Percentiles rank a stretch among this genome's conserved stretches.
These are phyloP conservation scores for Neofusicoccum umdonicola DNA, from an alignment of 2,329 filamentous ascomycete species.

Conservation along the genomic window DNA sequence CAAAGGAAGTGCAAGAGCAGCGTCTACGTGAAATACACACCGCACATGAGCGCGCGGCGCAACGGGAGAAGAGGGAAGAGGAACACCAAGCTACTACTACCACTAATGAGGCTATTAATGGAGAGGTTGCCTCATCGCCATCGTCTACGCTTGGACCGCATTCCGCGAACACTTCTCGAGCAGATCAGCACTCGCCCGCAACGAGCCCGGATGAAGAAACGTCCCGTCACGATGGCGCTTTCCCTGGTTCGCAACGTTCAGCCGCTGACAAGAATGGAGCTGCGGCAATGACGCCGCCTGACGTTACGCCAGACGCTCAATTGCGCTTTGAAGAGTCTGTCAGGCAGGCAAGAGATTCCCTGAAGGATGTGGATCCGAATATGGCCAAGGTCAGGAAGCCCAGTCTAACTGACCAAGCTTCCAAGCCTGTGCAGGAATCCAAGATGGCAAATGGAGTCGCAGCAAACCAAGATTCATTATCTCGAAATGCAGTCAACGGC, in stretches of 20 bases:
- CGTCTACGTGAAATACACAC: slow-evolving; percentile 42
- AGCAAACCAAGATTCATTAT: neutral
- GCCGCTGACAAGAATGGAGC: neutral
- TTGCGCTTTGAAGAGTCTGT: slow-evolving; percentile 51
- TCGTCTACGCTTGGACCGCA: slow-evolving; percentile 67
- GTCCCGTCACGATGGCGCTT: slow-evolving; percentile 34
- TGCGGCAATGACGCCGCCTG: neutral
- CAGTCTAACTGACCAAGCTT: neutral
- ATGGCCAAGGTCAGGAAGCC: neutral
- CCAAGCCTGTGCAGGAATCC: neutral
- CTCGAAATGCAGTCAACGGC: neutral
- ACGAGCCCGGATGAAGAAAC: slow-evolving; percentile 69
- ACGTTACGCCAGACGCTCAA: slow-evolving; percentile 58
- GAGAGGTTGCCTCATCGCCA: slow-evolving; percentile 47
- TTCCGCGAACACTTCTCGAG: slow-evolving; percentile 69
- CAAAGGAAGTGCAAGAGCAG: slow-evolving; percentile 51
- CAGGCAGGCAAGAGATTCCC: slow-evolving; percentile 45
- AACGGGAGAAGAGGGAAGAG: slow-evolving; percentile 40
- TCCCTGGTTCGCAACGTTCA: slow-evolving; percentile 29
- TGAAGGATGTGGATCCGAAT: neutral
- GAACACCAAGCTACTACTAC: slow-evolving; percentile 29
- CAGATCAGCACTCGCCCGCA: slow-evolving; percentile 66
- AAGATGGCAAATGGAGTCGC: neutral
- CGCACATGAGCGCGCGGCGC: slow-evolving; percentile 36
- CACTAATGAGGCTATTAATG: slow-evolving; percentile 21